A percentile compares a stretch with the other conserved stretches of the same genome.
Evolutionary conservation across 1,139 yeast species (phyloP).

Genomic region (Candida sp.): DNA sequence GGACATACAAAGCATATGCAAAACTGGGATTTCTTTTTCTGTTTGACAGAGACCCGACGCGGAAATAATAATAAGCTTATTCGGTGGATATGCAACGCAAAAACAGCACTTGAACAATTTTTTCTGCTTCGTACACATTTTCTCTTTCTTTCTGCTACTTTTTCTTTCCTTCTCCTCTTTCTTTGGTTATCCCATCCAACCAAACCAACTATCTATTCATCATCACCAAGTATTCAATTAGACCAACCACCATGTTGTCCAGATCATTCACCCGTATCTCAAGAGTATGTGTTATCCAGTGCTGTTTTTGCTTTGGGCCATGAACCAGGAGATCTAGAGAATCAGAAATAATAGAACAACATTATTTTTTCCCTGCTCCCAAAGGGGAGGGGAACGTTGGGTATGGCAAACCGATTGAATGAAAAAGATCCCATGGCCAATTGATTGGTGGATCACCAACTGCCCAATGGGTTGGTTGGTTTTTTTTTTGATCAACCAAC

Average conservation of each 20-base stretch:
- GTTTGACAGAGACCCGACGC: neutral
- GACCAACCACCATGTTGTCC: constrained; percentile 32
- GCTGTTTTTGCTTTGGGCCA: neutral
- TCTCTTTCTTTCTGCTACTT: constrained; percentile 1
- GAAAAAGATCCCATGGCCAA: neutral
- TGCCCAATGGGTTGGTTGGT: neutral
- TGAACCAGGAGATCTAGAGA: neutral
- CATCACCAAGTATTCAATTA: constrained; percentile 1
- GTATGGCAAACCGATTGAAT: neutral
- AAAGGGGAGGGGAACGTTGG: neutral
- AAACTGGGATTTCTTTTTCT: neutral
- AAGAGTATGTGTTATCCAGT: constrained; percentile 37
- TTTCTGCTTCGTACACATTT: neutral
- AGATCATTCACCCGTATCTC: constrained; percentile 48
- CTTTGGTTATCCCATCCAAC: neutral
- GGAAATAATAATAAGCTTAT: neutral
- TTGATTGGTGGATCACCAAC: neutral
- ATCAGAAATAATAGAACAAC: neutral
- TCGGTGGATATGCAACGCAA: neutral
- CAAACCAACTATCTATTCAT: constrained; percentile 1
- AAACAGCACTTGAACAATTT: neutral
- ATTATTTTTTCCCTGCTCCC: neutral
- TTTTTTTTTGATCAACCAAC: neutral
- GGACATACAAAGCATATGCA: too few relatives aligned
- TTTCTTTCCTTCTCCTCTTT: constrained; percentile 2